Base-by-base conservation (phyloP, 2,329 filamentous ascomycete species). In the Aspergillus caelatus region DNA sequence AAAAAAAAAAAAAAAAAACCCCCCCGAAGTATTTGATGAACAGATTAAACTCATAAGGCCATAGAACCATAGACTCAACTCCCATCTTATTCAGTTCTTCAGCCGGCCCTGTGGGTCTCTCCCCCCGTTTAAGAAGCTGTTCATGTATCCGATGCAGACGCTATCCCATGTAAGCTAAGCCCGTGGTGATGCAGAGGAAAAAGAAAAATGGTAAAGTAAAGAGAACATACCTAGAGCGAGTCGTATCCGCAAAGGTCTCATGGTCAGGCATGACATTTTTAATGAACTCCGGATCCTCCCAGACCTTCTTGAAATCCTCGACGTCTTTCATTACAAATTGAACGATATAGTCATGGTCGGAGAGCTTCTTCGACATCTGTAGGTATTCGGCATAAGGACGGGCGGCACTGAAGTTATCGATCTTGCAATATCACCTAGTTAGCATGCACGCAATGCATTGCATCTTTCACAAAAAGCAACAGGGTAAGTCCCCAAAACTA, bases 321-420 rank as follows among this genome's bases (percentile, higher is more conserved):
- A 74, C 64, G 56, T 74, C 70, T n/a, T 64, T 63, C 60, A 77
- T 77, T 9, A 71, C 70, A 55, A 74, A 71, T 61, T 76, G 73
- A n/a, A 74, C 68, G 50, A 77, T 66, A 60, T 68, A 71, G 57
- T 77, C 75, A 62, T 72, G 76, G 36, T 74, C 70, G 4, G 72
- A 69, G 63, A 50, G 71, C 71, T 53, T 68, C 65, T 48, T 65
- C 50, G 28, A 61, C 61, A 62, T 57, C 39, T 59, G 58, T 19
- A 64, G 26, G 32, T 61, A 53, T 26, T 58, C 58, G 14, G 58
- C 58, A n/a, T 62, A 28, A 2, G 54, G 56, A 14, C 30, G 46
- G 28, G 28, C 32, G 26, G 57, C 16, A 45, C 32, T 36, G 57
- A 67, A 57, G 28, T 58, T 55, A 45, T 65, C 63, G 34, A 65